Evolutionary conservation across 768 basidiomycete species (phyloP).

Genomic region (Phaffia tasmanica): DNA sequence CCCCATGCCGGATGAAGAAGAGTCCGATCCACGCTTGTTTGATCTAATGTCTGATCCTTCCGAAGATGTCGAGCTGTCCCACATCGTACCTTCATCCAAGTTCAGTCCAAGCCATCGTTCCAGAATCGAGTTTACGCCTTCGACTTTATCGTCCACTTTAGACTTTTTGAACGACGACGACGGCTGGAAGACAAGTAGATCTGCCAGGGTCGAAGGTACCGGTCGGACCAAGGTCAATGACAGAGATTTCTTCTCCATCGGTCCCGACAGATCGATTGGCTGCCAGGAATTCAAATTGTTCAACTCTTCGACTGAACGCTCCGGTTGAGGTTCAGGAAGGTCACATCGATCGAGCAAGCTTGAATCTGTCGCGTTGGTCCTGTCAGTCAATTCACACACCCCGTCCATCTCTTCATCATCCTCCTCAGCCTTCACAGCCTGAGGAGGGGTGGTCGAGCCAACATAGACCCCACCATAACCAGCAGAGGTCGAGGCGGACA

Average conservation of each 20-base stretch:
- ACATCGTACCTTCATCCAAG: slow-evolving; percentile 10
- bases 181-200: background rate
- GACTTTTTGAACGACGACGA: background rate
- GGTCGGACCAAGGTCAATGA: slow-evolving; percentile 25
- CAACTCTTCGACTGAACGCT: too few relatives aligned
- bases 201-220: slow-evolving; percentile 10
- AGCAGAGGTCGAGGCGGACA: background rate
- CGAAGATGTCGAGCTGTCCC: background rate
- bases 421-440: too few relatives aligned
- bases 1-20: too few relatives aligned
- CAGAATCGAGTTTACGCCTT: slow-evolving; percentile 22
- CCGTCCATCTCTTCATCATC: too few relatives aligned
- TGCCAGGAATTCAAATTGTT: too few relatives aligned
- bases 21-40: background rate
- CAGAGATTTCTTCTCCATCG: slow-evolving; percentile 14
- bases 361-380: too few relatives aligned
- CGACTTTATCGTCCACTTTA: background rate
- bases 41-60: background rate
- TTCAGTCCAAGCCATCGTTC: slow-evolving; percentile 20
- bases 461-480: background rate
- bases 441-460: too few relatives aligned
- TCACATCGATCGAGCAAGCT: too few relatives aligned
- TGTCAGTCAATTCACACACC: too few relatives aligned
- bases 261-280: background rate
- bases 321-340: too few relatives aligned